A percentile compares a stretch with the other conserved stretches of the same genome.
Evolutionary conservation across 495 filamentous ascomycete genomes (phyloP).

Genomic region (Platismatia glauca): DNA sequence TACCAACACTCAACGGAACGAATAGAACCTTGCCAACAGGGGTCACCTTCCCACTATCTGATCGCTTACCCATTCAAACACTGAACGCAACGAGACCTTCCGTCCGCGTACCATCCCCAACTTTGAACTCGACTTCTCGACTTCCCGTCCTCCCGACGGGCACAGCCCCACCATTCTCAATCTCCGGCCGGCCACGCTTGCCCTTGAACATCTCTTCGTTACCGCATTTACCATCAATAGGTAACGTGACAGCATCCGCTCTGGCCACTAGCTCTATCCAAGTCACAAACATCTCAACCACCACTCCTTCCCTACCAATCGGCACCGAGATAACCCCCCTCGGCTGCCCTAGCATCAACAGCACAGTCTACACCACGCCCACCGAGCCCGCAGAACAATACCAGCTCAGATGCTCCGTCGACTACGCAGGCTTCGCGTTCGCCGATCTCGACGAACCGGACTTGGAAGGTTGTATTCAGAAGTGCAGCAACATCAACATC

Average conservation of each 20-base stretch:
- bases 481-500: not conserved
- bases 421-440: not conserved
- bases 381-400: not conserved
- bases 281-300: no score
- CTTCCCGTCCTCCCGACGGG: not conserved
- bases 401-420: not conserved
- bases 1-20: not conserved
- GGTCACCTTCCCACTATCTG: not conserved
- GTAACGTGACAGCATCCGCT: no score
- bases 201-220: not conserved
- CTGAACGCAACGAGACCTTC: not conserved
- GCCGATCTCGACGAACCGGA: not conserved
- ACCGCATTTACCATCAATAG: no score
- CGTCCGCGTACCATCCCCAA: not conserved
- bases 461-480: not conserved
- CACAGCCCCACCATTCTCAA: not conserved
- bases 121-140: not conserved
- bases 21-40: not conserved
- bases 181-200: not conserved
- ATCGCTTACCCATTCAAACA: not conserved
- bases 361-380: not conserved
- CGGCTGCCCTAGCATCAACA: not conserved
- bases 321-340: not conserved
- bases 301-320: not conserved
- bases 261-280: not conserved